phyloP scores from a whole-genome alignment of 2,329 filamentous ascomycete species.

The Penicillium sp. region DNA sequence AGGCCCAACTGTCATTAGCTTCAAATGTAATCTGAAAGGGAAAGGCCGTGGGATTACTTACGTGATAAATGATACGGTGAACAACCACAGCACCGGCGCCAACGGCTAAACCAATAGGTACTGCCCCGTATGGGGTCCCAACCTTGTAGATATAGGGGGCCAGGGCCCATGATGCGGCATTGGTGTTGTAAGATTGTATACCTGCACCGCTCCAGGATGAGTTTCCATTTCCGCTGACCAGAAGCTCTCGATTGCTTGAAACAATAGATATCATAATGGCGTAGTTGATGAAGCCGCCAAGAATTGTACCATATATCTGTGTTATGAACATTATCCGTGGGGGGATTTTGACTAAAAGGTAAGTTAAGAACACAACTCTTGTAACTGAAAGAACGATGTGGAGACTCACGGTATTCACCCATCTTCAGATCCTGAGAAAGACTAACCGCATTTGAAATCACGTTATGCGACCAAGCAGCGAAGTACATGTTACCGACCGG shows the following conservation, averaged over 20 bases:
- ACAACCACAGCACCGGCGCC: conserved; percentile 34
- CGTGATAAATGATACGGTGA: conserved; percentile 16
- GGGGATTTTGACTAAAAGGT: conserved; percentile 47
- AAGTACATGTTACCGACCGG: conserved; percentile 60
- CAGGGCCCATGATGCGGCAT: conserved; percentile 46
- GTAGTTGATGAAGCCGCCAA: conserved; percentile 56
- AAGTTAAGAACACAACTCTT: conserved; percentile 1
- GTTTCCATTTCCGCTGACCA: conserved; percentile 48
- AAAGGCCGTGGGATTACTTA: background rate
- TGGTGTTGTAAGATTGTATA: conserved; percentile 45
- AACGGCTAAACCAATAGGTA: conserved; percentile 52
- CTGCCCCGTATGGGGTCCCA: conserved; percentile 45
- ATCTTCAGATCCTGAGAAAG: conserved; percentile 57
- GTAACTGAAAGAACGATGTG: conserved; percentile 16
- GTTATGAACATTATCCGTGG: conserved; percentile 56
- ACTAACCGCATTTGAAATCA: conserved; percentile 52
- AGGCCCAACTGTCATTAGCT: background rate
- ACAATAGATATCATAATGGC: conserved; percentile 58
- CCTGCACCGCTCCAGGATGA: conserved; percentile 54
- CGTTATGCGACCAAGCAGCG: conserved; percentile 58
- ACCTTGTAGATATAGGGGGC: conserved; percentile 54
- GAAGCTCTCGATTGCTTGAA: conserved; percentile 48
- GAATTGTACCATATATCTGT: conserved; percentile 55
- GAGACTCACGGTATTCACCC: conserved; percentile 54
- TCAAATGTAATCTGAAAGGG: background rate